Evolutionary conservation across 768 basidiomycete species (phyloP).

Genomic region (Mycena sanguinolenta): DNA sequence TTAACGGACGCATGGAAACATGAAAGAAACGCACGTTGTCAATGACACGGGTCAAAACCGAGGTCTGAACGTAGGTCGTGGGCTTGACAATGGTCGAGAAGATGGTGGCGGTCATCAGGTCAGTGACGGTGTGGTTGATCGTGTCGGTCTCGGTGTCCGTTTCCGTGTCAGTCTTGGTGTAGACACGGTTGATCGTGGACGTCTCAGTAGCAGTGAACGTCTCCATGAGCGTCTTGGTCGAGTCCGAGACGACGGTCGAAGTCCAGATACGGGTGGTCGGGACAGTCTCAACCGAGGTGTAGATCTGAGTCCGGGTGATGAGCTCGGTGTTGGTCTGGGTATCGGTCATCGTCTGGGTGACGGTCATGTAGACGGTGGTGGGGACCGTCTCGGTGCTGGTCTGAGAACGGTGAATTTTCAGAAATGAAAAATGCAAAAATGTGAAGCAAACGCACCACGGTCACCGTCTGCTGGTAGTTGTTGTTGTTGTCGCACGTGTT

Average conservation of each 20-base stretch:
- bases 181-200: conserved; percentile 66
- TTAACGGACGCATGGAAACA: conserved; percentile 10
- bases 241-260: conserved; percentile 75
- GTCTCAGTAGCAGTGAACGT: conserved; percentile 76
- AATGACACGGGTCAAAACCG: conserved; percentile 67
- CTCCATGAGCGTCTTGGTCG: conserved; percentile 66
- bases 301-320: conserved; percentile 58
- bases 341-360: conserved; percentile 45
- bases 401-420: conserved; percentile 10
- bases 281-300: conserved; percentile 66
- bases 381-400: conserved; percentile 51
- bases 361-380: conserved; percentile 53
- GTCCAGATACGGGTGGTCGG: conserved; percentile 78
- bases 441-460: conserved; percentile 40
- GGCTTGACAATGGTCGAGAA: conserved; percentile 66
- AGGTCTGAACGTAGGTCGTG: conserved; percentile 68
- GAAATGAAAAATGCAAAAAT: not conserved
- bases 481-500: conserved; percentile 33
- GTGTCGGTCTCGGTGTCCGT: conserved; percentile 64
- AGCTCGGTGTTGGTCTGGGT: conserved; percentile 57
- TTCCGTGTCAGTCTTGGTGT: conserved; percentile 63
- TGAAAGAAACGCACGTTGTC: conserved; percentile 63
- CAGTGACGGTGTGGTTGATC: conserved; percentile 66
- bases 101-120: conserved; percentile 68
- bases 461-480: conserved; percentile 47